These are phyloP conservation scores for Nematodospora valgi DNA, from an alignment of 805 yeast species.

Conservation along the genomic window DNA sequence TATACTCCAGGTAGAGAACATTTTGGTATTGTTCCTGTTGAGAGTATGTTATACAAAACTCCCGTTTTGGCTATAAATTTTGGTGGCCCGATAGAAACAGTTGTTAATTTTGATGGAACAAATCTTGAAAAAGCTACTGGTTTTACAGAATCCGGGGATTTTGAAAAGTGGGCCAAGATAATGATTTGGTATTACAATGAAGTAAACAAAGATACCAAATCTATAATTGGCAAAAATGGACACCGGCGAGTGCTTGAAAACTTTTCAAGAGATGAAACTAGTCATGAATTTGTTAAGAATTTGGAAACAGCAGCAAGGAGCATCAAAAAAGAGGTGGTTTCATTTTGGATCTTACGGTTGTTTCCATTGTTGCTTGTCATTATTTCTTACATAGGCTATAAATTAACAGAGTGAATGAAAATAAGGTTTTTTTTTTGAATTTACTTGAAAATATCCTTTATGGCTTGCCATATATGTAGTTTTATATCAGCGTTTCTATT, in stretches of 20 bases:
- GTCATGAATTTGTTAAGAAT: slow-evolving; percentile 23
- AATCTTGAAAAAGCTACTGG: slow-evolving; percentile 53
- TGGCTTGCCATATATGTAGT: slow-evolving; percentile 26
- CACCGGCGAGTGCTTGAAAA: slow-evolving; percentile 29
- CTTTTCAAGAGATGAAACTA: slow-evolving; percentile 48
- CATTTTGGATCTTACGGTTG: too few relatives aligned
- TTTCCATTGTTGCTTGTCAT: too few relatives aligned
- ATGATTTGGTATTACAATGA: slow-evolving; percentile 37
- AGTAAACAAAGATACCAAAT: slow-evolving; percentile 16
- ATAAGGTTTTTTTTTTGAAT: slow-evolving; percentile 3
- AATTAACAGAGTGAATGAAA: too few relatives aligned
- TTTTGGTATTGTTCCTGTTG: slow-evolving; percentile 96
- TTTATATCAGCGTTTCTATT: slow-evolving; percentile 13
- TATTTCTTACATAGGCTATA: too few relatives aligned
- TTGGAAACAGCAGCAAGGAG: slow-evolving; percentile 9
- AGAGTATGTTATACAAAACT: slow-evolving; percentile 81
- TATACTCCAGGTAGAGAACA: slow-evolving; percentile 94
- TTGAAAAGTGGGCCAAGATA: slow-evolving; percentile 52
- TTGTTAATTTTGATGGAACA: slow-evolving; percentile 32
- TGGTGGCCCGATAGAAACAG: slow-evolving; percentile 92
- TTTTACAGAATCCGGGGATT: slow-evolving; percentile 49
- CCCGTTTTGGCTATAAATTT: slow-evolving; percentile 83
- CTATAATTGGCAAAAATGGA: slow-evolving; percentile 33
- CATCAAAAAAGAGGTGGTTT: background rate
- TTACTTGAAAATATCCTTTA: slow-evolving; percentile 23